Percentiles rank a stretch among this genome's conserved stretches.
phyloP scores from a whole-genome alignment of 140 eudicot genomes.

The Erigeron philadelphicus region DNA sequence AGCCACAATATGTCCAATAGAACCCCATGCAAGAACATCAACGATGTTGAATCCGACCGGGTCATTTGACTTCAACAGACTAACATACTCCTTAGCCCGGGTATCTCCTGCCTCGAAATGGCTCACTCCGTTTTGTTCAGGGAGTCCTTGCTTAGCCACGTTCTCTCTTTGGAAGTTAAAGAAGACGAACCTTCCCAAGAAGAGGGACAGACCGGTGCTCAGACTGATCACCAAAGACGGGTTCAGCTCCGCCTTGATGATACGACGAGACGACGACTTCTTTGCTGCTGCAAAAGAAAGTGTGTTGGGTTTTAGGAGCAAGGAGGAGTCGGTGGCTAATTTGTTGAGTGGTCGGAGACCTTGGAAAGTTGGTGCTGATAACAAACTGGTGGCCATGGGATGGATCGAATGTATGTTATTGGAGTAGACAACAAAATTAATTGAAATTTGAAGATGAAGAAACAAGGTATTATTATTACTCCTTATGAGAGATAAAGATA shows the following conservation, averaged over 20 bases:
- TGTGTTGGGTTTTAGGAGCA: conserved; percentile 21
- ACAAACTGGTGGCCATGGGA: conserved; percentile 49
- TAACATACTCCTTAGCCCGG: conserved; percentile 82
- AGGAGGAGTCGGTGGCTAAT: conserved; percentile 19
- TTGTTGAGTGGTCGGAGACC: conserved; percentile 68
- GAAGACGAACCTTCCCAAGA: conserved; percentile 84
- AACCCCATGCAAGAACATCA: conserved; percentile 93
- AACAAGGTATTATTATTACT: no score
- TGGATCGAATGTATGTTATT: not conserved
- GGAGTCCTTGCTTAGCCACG: conserved; percentile 82
- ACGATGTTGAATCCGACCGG: conserved; percentile 90
- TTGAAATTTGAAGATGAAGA: not conserved
- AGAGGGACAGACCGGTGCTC: conserved; percentile 82
- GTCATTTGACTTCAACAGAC: conserved; percentile 73
- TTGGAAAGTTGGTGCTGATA: conserved; percentile 70
- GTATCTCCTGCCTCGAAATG: conserved; percentile 86
- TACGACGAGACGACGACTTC: conserved; percentile 22
- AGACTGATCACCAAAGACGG: conserved; percentile 76
- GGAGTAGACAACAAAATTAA: not conserved
- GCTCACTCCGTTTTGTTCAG: conserved; percentile 72
- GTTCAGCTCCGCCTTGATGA: conserved; percentile 55
- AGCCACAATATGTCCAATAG: conserved; percentile 89
- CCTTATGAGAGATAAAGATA: not conserved
- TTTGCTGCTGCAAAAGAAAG: conserved; percentile 23
- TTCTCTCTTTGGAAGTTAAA: conserved; percentile 93